Percentiles rank a stretch among this genome's conserved stretches.
phyloP scores from a whole-genome alignment of 176 grass and related monocot genomes.

The Hsuehochloa calcarea region DNA sequence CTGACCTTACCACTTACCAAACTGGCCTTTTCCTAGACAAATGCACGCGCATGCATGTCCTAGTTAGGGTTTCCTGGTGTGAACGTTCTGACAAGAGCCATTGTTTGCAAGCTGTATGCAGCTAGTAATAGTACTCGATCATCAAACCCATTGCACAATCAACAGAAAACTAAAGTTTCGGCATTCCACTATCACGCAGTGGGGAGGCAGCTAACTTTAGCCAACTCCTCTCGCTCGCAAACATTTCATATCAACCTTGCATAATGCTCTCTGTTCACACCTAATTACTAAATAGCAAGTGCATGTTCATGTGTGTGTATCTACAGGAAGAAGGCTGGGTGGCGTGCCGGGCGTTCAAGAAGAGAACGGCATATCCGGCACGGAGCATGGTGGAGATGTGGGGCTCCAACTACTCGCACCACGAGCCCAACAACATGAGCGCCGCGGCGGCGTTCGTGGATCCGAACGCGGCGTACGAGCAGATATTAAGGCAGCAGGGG shows the following conservation, averaged over 20 bases:
- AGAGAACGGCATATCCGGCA: slow-evolving; percentile 53
- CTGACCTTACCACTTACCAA: slow-evolving; percentile 33
- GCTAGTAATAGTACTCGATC: slow-evolving; percentile 34
- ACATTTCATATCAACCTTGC: neutral
- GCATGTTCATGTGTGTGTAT: neutral
- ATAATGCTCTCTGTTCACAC: neutral
- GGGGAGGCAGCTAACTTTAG: neutral
- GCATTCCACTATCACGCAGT: slow-evolving; percentile 22
- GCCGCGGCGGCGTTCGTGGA: slow-evolving; percentile 28
- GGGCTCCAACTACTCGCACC: slow-evolving; percentile 54
- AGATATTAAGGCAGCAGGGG: slow-evolving; percentile 45
- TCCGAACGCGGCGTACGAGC: slow-evolving; percentile 42
- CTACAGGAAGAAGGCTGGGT: slow-evolving; percentile 98
- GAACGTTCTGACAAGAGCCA: slow-evolving; percentile 30
- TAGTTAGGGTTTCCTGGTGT: slow-evolving; percentile 48
- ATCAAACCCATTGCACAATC: slow-evolving; percentile 20
- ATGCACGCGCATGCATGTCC: slow-evolving; percentile 39
- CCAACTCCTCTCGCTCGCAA: neutral
- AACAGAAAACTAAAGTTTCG: slow-evolving; percentile 13
- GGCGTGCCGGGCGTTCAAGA: slow-evolving; percentile 95
- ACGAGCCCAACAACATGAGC: slow-evolving; percentile 34
- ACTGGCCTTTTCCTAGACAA: slow-evolving; percentile 34
- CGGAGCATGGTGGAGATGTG: slow-evolving; percentile 58
- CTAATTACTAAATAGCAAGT: neutral
- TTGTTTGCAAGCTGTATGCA: slow-evolving; percentile 44